Conservation (phyloP, 2,329 filamentous ascomycete species). For the Sporothrix pseudoabietina region DNA sequence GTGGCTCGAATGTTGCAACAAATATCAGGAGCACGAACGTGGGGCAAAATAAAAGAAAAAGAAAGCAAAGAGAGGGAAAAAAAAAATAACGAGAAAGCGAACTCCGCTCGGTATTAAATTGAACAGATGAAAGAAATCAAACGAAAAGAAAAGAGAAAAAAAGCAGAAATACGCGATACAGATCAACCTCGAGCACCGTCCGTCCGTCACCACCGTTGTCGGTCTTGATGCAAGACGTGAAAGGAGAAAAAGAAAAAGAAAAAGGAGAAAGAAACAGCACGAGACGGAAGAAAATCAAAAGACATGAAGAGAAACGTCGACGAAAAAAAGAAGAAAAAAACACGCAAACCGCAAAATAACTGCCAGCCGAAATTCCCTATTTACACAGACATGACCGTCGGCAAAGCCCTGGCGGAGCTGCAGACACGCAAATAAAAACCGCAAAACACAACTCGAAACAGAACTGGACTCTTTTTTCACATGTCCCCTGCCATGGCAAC, state of each 20-base stretch:
- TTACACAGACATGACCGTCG: constrained; percentile 19
- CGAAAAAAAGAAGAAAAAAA: not conserved
- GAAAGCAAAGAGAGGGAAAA: not conserved
- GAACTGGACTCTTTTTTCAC: not conserved
- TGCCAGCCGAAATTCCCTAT: constrained; percentile 21
- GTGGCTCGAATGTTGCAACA: not conserved
- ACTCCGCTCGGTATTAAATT: constrained; percentile 7
- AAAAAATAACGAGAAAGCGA: not conserved
- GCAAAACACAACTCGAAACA: not conserved
- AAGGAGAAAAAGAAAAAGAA: not conserved
- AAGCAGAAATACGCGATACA: constrained; percentile 8
- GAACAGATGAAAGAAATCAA: not conserved
- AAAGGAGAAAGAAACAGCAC: not conserved
- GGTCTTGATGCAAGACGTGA: not conserved
- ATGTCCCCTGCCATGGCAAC: not conserved
- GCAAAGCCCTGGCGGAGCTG: not conserved
- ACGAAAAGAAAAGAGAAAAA: not conserved
- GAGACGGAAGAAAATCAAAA: not conserved
- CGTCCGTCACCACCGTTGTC: not conserved
- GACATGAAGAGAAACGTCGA: not conserved
- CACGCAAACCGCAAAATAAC: constrained; percentile 9
- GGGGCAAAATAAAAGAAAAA: not conserved
- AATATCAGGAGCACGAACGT: not conserved
- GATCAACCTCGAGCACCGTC: not conserved
- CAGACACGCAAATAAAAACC: not conserved